phyloP scores from a whole-genome alignment of 2,329 filamentous ascomycete species.

The Phoma sp. region DNA sequence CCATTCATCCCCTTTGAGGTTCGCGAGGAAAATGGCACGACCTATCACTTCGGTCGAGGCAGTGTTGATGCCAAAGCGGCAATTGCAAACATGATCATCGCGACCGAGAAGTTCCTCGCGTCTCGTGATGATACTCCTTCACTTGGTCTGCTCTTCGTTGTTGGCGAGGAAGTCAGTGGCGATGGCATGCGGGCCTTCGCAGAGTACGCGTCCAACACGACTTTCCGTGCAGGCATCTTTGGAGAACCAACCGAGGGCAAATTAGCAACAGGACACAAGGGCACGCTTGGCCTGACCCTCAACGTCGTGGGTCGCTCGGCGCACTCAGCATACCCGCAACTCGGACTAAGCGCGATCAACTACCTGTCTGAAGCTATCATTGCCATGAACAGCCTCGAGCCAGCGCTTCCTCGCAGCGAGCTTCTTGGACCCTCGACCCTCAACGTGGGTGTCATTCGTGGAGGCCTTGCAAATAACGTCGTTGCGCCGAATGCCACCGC shows the following conservation, averaged over 20 bases:
- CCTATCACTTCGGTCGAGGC: conserved; percentile 68
- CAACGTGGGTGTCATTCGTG: conserved; percentile 79
- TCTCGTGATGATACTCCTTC: conserved; percentile 48
- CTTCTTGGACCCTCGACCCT: conserved; percentile 67
- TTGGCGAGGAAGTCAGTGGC: conserved; percentile 81
- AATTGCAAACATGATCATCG: conserved; percentile 73
- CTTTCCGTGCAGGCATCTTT: conserved; percentile 76
- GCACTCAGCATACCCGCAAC: conserved; percentile 88
- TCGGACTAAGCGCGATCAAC: conserved; percentile 83
- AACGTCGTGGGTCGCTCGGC: conserved; percentile 73
- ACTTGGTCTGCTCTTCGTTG: conserved; percentile 62
- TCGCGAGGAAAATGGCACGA: conserved; percentile 55
- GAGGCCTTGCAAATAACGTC: conserved; percentile 85
- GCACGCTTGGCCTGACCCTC: conserved; percentile 70
- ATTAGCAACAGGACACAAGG: conserved; percentile 89
- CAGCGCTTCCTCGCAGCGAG: conserved; percentile 51
- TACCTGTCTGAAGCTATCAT: conserved; percentile 74
- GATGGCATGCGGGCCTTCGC: conserved; percentile 72
- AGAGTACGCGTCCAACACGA: conserved; percentile 38
- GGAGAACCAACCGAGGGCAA: conserved; percentile 90
- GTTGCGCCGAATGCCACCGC: conserved; percentile 77
- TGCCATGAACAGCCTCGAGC: conserved; percentile 59
- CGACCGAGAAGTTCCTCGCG: conserved; percentile 61
- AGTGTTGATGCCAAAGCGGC: conserved; percentile 64
- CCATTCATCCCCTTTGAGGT: conserved; percentile 71